Conservation (phyloP, 1,139 yeast species). For the Yarrowia galli region DNA sequence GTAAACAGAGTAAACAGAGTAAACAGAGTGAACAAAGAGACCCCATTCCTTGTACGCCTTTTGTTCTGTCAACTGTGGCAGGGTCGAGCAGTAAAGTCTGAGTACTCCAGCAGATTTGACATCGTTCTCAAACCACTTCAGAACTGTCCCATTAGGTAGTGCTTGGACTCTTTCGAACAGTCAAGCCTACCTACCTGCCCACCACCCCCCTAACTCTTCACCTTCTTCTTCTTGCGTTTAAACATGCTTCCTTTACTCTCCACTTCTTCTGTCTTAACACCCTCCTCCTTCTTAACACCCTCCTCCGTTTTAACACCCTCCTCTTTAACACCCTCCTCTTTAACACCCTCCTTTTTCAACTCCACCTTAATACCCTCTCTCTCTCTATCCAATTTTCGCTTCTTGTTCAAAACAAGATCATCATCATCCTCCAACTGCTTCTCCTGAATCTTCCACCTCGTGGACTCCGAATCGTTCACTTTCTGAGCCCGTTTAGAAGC, state of each 20-base stretch:
- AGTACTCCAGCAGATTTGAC: too few relatives aligned
- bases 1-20: too few relatives aligned
- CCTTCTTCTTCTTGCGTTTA: conserved; percentile 32
- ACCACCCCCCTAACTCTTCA: not conserved
- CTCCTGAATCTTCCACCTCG: conserved; percentile 40
- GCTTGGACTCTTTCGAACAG: too few relatives aligned
- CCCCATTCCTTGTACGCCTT: too few relatives aligned
- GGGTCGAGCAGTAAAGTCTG: too few relatives aligned
- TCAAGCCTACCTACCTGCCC: too few relatives aligned
- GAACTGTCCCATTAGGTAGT: too few relatives aligned
- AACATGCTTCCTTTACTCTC: conserved; percentile 6
- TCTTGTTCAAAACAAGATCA: conserved; percentile 16
- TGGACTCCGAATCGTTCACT: conserved; percentile 16
- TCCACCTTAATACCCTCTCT: conserved; percentile 7
- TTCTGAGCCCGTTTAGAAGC: conserved; percentile 19
- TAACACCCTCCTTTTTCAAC: conserved; percentile 19
- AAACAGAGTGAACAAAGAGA: too few relatives aligned
- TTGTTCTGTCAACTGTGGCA: too few relatives aligned
- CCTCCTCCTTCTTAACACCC: not conserved
- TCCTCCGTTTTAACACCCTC: too few relatives aligned
- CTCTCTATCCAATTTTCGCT: not conserved
- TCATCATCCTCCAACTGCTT: conserved; percentile 38
- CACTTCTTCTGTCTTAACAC: too few relatives aligned
- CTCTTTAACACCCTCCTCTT: conserved; percentile 8
- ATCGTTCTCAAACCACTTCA: too few relatives aligned